Conservation (phyloP, 495 filamentous ascomycete species). For the Aspergillus funiculosus region DNA sequence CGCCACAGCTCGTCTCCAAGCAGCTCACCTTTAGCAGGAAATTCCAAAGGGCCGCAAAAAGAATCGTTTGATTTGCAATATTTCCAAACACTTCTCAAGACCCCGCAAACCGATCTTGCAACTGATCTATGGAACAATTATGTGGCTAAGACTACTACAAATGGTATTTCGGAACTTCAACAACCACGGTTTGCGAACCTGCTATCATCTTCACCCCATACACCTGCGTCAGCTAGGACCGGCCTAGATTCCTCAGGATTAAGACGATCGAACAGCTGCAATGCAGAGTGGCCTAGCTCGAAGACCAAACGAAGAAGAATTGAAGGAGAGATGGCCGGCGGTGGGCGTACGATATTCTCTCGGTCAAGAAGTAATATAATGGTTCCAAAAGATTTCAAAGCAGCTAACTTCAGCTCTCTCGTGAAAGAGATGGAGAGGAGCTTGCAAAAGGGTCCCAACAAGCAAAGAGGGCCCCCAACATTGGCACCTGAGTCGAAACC, state of each 20-base stretch:
- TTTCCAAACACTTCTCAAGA: constrained; percentile 54
- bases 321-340: constrained; percentile 25
- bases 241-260: constrained; percentile 48
- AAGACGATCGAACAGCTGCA: constrained; percentile 68
- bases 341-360: constrained; percentile 38
- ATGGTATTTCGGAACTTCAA: constrained; percentile 31
- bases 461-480: constrained; percentile 40
- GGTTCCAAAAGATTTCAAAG: constrained; percentile 44
- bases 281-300: constrained; percentile 52
- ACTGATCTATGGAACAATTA: constrained; percentile 85
- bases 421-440: constrained; percentile 64
- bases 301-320: constrained; percentile 50
- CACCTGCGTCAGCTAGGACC: constrained; percentile 39
- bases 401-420: constrained; percentile 55
- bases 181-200: constrained; percentile 56
- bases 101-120: constrained; percentile 76
- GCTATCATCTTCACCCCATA: constrained; percentile 67
- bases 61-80: constrained; percentile 46
- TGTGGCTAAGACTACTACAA: constrained; percentile 43
- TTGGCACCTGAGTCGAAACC: constrained; percentile 49
- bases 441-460: constrained; percentile 37
- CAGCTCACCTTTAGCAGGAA: constrained; percentile 59
- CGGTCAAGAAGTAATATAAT: constrained; percentile 50
- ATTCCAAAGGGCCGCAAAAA: constrained; percentile 36
- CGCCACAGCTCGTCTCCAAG: constrained; percentile 74